Evolutionary conservation across 1,139 yeast genomes (phyloP), one percentile per base, ranked within the genome.

Genomic region (Sugiyamaella japonica): DNA sequence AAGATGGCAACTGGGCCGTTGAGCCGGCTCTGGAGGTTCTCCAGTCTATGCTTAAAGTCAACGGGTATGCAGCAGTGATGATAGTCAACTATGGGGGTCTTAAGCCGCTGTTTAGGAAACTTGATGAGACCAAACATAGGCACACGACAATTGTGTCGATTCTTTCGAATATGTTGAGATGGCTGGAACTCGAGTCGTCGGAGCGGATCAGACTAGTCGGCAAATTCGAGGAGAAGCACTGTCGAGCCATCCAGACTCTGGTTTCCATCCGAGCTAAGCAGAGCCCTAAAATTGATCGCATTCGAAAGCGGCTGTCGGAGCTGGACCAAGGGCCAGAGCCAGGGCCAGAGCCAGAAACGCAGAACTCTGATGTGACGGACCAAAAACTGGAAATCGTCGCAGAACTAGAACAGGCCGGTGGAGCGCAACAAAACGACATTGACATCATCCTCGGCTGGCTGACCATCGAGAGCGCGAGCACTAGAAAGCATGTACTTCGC

Each of bases 401-500:
- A 3, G 55, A 42, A 1, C 56, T 63, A 43, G 54, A 60, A 44
- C 68, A 62, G n/a, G 62, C 61, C 1, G 72, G 71, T 3, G 57
- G 61, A n/a, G 62, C 59, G 25, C 44, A 56, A 7, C 52, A 65
- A 32, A 64, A 61, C 37, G 52, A 59, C 28, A 57, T 64, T 12
- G 68, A 65, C 46, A 51, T 57, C 3, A 59, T 67, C 8, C 54
- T 68, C n/a, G 65, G 64, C 0, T 69, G 73, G 73, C 56, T 68
- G n/a, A 20, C 58, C 17, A 62, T 63, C 10, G 71, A 69, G 23
- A 66, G 64, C 29, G 59, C 57, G 13, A 61, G 54, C 10, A 51
- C 50, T 10, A 56, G 55, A 13, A 49, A 37, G 12, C 48, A 46
- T 29, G 17, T 28, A 31, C 17, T 39, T 50, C 3, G 16, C n/a